These are phyloP conservation scores for Datura wrightii DNA, from an alignment of 257 asterid species.

Conservation along the genomic window DNA sequence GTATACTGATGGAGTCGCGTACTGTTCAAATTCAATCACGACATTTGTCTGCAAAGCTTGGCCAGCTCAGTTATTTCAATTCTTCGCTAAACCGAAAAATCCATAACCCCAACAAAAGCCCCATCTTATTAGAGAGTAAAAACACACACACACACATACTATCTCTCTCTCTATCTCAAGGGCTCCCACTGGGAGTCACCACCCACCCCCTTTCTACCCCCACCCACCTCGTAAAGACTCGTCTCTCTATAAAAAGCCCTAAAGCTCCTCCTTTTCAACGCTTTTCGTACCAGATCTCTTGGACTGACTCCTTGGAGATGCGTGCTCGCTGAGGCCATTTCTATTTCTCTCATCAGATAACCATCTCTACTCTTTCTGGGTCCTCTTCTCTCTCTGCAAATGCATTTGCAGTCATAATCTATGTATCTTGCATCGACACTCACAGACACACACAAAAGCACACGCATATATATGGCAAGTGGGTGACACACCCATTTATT, in stretches of 20 bases:
- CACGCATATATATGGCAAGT: constrained; percentile 37
- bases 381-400: constrained; percentile 23
- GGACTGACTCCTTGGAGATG: constrained; percentile 47
- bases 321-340: constrained; percentile 42
- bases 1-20: neutral
- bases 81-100: neutral
- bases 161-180: neutral
- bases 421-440: constrained; percentile 8
- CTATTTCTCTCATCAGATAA: constrained; percentile 20
- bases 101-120: constrained; percentile 20
- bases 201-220: neutral
- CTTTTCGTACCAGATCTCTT: constrained; percentile 52
- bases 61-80: neutral
- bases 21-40: too few relatives aligned
- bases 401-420: constrained; percentile 13
- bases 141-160: neutral
- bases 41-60: too few relatives aligned
- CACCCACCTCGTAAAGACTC: neutral
- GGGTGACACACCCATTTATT: constrained; percentile 38
- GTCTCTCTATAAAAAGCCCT: constrained; percentile 31
- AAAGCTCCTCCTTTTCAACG: constrained; percentile 46
- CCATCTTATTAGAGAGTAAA: neutral
- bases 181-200: neutral
- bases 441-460: neutral
- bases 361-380: constrained; percentile 27